Evolutionary conservation across 176 grass and related monocot genomes (phyloP).

Genomic region (Pontederia crassipes): DNA sequence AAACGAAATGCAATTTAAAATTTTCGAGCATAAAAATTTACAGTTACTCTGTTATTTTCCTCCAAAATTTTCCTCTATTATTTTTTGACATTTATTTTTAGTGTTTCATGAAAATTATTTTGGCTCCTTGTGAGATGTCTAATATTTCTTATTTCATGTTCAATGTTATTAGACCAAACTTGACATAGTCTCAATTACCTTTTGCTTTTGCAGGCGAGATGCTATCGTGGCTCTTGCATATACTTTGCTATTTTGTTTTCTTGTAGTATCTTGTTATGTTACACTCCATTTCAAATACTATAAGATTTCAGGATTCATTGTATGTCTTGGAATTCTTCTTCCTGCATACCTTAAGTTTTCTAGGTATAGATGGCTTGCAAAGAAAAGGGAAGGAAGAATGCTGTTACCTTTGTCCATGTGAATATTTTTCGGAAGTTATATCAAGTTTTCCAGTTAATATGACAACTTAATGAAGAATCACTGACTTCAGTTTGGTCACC

Average conservation of each 20-base stretch:
- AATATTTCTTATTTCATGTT: too few relatives aligned
- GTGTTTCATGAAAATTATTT: too few relatives aligned
- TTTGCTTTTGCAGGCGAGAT: conserved; percentile 57
- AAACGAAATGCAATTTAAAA: too few relatives aligned
- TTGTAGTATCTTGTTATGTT: conserved; percentile 58
- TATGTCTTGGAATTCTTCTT: conserved; percentile 63
- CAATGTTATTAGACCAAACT: too few relatives aligned
- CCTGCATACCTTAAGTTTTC: conserved; percentile 64
- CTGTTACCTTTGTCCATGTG: conserved; percentile 89
- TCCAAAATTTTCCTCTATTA: too few relatives aligned
- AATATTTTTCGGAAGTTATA: conserved; percentile 40
- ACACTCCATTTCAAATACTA: conserved; percentile 52
- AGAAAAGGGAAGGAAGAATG: conserved; percentile 82
- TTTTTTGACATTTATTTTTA: too few relatives aligned
- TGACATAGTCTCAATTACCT: neutral
- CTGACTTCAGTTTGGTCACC: too few relatives aligned
- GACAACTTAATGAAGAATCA: too few relatives aligned
- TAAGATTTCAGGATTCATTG: conserved; percentile 48
- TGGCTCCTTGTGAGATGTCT: too few relatives aligned
- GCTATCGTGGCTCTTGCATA: conserved; percentile 56
- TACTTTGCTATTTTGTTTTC: conserved; percentile 49
- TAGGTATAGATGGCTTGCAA: conserved; percentile 78
- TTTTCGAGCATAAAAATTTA: too few relatives aligned
- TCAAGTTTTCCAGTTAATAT: neutral
- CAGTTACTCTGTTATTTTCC: too few relatives aligned